Percentiles rank a stretch among this genome's conserved stretches.
Conservation (phyloP, 1,284 basidiomycete genomes). For the Caloboletus firmus region DNA sequence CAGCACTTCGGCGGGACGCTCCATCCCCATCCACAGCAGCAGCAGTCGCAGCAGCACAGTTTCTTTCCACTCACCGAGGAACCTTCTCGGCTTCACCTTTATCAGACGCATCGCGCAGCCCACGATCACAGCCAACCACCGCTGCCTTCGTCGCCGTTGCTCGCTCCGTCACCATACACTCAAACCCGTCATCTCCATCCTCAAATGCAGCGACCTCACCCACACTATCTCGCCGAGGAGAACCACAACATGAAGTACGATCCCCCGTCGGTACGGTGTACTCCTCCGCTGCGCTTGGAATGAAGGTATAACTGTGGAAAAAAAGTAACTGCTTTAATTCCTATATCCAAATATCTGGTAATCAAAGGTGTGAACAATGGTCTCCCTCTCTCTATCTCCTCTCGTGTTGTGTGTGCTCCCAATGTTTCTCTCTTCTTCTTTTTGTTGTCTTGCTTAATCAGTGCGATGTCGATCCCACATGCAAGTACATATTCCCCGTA, state of each 20-base stretch:
- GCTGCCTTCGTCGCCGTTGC: constrained; percentile 34
- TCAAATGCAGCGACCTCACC: constrained; percentile 30
- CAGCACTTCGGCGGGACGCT: constrained; percentile 30
- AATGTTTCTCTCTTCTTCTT: not conserved
- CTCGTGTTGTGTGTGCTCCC: constrained; percentile 1
- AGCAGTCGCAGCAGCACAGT: constrained; percentile 21
- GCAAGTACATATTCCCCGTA: constrained; percentile 18
- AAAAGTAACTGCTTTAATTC: constrained; percentile 17
- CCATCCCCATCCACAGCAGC: constrained; percentile 29
- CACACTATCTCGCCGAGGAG: constrained; percentile 35
- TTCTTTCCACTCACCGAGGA: constrained; percentile 32
- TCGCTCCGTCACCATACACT: constrained; percentile 33
- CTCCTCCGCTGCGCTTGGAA: constrained; percentile 36
- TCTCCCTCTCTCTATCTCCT: constrained; percentile 6
- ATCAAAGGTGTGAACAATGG: constrained; percentile 32
- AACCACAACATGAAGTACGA: constrained; percentile 36
- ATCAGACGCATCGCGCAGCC: constrained; percentile 37
- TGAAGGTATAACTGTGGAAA: constrained; percentile 28
- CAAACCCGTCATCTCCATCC: constrained; percentile 32
- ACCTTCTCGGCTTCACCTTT: constrained; percentile 32
- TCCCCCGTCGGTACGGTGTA: constrained; percentile 32
- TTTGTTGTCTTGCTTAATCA: constrained; percentile 6
- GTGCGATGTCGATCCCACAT: not conserved
- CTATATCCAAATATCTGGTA: constrained; percentile 32
- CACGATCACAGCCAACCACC: constrained; percentile 29